Evolutionary conservation across 257 asterid species (phyloP).

Genomic region (Paraleonurus japonicus): DNA sequence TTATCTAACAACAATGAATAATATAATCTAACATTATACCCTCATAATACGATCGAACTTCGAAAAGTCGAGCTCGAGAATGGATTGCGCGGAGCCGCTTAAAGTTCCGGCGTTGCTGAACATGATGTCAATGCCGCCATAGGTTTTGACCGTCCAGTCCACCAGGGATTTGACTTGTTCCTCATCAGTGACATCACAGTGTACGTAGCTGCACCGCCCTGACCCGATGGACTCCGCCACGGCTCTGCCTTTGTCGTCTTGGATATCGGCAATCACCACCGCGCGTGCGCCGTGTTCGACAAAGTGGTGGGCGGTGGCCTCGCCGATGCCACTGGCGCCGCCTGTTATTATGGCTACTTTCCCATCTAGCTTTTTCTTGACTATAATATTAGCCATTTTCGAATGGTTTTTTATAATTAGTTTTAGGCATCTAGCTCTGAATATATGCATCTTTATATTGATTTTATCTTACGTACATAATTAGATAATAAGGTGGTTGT

Average conservation of each 20-base stretch:
- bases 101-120: conserved; percentile 46
- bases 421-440: no score
- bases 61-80: conserved; percentile 37
- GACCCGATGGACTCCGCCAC: conserved; percentile 46
- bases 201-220: conserved; percentile 33
- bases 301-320: conserved; percentile 31
- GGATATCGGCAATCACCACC: conserved; percentile 53
- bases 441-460: no score
- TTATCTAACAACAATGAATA: no score
- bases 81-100: conserved; percentile 29
- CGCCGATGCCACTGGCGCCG: conserved; percentile 31
- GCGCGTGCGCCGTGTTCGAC: conserved; percentile 44
- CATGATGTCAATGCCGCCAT: conserved; percentile 45
- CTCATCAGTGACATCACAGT: conserved; percentile 50
- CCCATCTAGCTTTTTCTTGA: conserved; percentile 30
- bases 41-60: conserved; percentile 24
- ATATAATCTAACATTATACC: background rate
- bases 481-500: no score
- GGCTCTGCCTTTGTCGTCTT: conserved; percentile 35
- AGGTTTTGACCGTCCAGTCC: conserved; percentile 31
- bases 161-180: conserved; percentile 43
- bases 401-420: no score
- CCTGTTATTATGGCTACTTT: conserved; percentile 50
- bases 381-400: background rate
- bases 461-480: no score